Evolutionary conservation across 805 yeast genomes (phyloP), one percentile per base, ranked within the genome.

Genomic region (Yarrowia porcina): DNA sequence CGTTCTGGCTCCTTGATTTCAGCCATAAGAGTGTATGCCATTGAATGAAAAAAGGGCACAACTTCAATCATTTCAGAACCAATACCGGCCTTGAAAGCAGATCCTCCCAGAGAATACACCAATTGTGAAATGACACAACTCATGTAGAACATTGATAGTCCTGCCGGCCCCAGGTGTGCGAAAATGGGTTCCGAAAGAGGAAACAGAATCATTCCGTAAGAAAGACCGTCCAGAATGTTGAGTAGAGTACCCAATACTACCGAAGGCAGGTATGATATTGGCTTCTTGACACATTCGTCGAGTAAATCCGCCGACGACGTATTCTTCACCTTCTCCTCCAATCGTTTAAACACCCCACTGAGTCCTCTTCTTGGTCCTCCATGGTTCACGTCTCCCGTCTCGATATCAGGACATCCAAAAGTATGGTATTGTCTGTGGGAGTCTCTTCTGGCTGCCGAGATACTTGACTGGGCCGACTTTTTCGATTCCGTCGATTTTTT

Each of bases 11-110:
- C 73, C 2, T 76, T 77, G 69, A 89, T 78, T 21, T 80, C 77
- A 2, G 74, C 71, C 72, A 86, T 77, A 54, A 94, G 86, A 13
- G 86, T 77, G 27, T 82, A 77, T 0, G 97, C 97, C 96, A 94
- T 92, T 2, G 96, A 82, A 71, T 94, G 99, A 78, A 93, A 93
- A 73, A 94, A 94, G 1, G 99, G 99, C 1, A 97, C 96, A n/a
- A 94, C 90, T 73, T 94, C 99, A 67, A 94, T 94, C 99, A 94
- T 94, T 75, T 94, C 98, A 3, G 97, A 89, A 1, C 99, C 99
- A 45, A 93, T 85, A n/a, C 96, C 97, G 1, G 91, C 82, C 65
- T 84, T 84, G 76, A 94, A 93, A 9, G 89, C 88, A 15, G 97
- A 89, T 1, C 96, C 96, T 15, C 99, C 99, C 23, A 89, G 74